Evolutionary conservation across 805 yeast genomes (phyloP), one percentile per base, ranked within the genome.

Genomic region (Kluyveromyces starmeri): DNA sequence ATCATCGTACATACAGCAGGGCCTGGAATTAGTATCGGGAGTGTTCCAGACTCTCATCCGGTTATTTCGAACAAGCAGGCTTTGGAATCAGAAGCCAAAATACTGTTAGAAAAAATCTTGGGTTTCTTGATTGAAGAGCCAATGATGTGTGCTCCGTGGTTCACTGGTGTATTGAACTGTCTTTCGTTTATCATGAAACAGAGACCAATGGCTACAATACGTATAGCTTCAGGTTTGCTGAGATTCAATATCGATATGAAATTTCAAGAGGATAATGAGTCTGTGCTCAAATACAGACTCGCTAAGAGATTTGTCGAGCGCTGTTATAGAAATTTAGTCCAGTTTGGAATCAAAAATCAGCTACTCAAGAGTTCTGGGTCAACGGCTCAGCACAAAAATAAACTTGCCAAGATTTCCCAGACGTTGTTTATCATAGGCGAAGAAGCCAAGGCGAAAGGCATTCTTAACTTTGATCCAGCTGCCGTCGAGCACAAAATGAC

Each of bases 51-150:
- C 24, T 68, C 64, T 36, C 96, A 89, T 50, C 74, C 85, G 1
- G 70, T 83, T 26, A 65, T 86, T 28, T 38, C 47, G 11, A 71
- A 72, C 35, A 64, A 63, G 23, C 44, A 58, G 7, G 54, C 62
- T 15, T 58, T 86, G 41, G 85, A 80, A 44, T 72, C 79, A 5
- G 95, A 88, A 52, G 80, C 88, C 0, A 70, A 68, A 36, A 76
- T 69, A 3, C 61, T 82, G 36, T 59, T 92, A 22, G 95, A 85
- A 45, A 55, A 74, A 22, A 53, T 89, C 20, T 60, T 85, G 30
- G 62, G 65, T 28, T 61, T 69, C 12, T 61, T 88, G 36, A 62
- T 66, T 26, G 75, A 69, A 21, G 81, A 75, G 33, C 59, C 67
- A n/a, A 51, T 74, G 44, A 57, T 70, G 41, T 65, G 76, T 32